Evolutionary conservation across 352 stramenopile genomes (phyloP), one percentile per base, ranked within the genome.

Genomic region (Pythium brassicae): DNA sequence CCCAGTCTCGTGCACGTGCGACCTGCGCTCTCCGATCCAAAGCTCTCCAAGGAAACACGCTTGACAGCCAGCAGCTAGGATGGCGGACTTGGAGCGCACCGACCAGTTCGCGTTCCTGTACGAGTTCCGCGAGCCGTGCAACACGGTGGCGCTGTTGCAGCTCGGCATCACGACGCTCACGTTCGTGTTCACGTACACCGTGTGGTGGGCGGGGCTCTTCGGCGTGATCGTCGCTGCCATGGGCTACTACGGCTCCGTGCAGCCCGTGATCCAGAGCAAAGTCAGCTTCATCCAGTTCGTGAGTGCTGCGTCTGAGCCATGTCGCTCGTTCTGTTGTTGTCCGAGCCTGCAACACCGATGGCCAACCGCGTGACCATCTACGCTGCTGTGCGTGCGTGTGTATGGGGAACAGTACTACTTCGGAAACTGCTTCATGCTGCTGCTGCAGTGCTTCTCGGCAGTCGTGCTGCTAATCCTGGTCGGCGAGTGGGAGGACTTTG

Each of bases 191-290:
- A 92, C 79, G 48, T 90, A 91, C 59, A 81, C 79, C 10, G 80
- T 89, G 35, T 92, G 83, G 83, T 92, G 83, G 83, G 74, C 63
- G 22, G 80, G 76, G 0, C 76, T 90, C 61, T 91, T 90, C 54
- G 80, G 80, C 20, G 61, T 89, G 46, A 86, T 92, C 51, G 80
- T 92, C 62, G 80, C 83, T 8, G 61, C 72, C 23, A 89, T 92
- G 70, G 83, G 83, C 55, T 92, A 91, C 68, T 92, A 92, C 50
- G 83, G 83, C 37, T 89, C 79, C 6, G 76, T 88, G 27, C 74
- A 89, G 68, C 83, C 83, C 26, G 80, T 91, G 47, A 86, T 91
- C 63, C 83, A 92, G 68, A 89, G 78, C 76, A 92, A 92, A 86
- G 81, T 88, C 57, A 89, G 78, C 78, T 92, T 92, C 62, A 84